Conservation (phyloP, 2,329 filamentous ascomycete species). For the Colletotrichum australisinense region DNA sequence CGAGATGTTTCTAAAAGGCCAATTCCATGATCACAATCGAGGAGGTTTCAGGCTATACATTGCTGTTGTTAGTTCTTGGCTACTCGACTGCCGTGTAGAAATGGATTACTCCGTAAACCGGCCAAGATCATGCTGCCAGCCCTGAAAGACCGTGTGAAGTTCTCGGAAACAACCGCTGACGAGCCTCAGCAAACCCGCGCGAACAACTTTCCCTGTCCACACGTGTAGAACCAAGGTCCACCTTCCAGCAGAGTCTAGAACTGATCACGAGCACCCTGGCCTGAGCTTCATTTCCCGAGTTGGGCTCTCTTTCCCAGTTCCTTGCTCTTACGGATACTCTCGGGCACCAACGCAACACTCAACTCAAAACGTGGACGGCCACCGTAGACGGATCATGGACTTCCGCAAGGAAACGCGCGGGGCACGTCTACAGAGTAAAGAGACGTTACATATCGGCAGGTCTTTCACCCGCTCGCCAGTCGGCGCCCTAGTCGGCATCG, state of each 20-base stretch:
- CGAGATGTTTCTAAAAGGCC: not conserved
- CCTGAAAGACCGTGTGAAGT: not conserved
- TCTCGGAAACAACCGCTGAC: not conserved
- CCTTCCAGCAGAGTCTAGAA: not conserved
- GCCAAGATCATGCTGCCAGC: not conserved
- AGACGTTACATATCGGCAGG: not conserved
- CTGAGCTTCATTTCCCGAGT: slow-evolving; percentile 20
- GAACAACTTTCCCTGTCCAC: slow-evolving; percentile 4
- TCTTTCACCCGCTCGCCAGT: not conserved
- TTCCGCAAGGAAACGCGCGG: not conserved
- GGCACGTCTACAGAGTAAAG: not conserved
- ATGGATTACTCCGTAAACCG: not conserved
- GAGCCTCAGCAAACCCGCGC: not conserved
- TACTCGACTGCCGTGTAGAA: not conserved
- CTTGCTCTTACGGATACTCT: slow-evolving; percentile 1
- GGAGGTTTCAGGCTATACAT: not conserved
- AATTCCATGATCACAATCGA: not conserved
- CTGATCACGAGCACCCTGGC: slow-evolving; percentile 16
- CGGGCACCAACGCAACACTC: slow-evolving; percentile 29
- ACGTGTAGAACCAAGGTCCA: slow-evolving; percentile 15
- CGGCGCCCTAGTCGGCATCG: not conserved
- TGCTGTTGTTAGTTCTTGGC: not conserved
- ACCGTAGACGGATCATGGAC: slow-evolving; percentile 19
- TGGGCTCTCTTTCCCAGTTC: not conserved
- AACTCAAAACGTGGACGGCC: slow-evolving; percentile 17